phyloP scores from a whole-genome alignment of 179 eudicot species.

The Actinidia chinensis region DNA sequence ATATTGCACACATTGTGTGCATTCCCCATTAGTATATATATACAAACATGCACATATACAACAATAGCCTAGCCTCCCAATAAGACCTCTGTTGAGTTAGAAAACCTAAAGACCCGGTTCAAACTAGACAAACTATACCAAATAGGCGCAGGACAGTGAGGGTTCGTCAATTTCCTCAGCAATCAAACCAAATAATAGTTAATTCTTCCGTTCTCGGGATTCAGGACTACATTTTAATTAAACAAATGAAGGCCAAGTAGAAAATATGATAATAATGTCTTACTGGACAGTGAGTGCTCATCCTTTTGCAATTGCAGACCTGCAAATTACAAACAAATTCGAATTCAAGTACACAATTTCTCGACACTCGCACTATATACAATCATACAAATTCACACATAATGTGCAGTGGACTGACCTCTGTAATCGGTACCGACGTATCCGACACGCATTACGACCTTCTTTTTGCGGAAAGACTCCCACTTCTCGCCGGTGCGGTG shows the following conservation, averaged over 20 bases:
- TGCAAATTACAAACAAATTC: slow-evolving; percentile 21
- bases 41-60: neutral
- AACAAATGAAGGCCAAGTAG: neutral
- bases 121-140: neutral
- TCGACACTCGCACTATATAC: neutral
- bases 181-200: neutral
- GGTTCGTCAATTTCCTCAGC: neutral
- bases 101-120: neutral
- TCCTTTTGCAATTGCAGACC: slow-evolving; percentile 79
- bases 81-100: neutral
- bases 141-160: neutral
- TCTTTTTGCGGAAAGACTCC: slow-evolving; percentile 76
- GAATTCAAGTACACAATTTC: neutral
- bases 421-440: slow-evolving; percentile 79
- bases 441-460: slow-evolving; percentile 92
- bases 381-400: neutral
- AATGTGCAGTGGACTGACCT: slow-evolving; percentile 38
- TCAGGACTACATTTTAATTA: neutral
- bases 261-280: slow-evolving; percentile 21
- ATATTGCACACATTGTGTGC: too few relatives aligned
- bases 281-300: slow-evolving; percentile 56
- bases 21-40: neutral
- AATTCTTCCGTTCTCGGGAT: too few relatives aligned
- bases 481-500: slow-evolving; percentile 33
- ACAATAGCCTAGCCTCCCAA: neutral